A percentile compares a stretch with the other conserved stretches of the same genome.
Evolutionary conservation across 306 rosid genomes (phyloP).

Genomic region (Abrus precatorius): DNA sequence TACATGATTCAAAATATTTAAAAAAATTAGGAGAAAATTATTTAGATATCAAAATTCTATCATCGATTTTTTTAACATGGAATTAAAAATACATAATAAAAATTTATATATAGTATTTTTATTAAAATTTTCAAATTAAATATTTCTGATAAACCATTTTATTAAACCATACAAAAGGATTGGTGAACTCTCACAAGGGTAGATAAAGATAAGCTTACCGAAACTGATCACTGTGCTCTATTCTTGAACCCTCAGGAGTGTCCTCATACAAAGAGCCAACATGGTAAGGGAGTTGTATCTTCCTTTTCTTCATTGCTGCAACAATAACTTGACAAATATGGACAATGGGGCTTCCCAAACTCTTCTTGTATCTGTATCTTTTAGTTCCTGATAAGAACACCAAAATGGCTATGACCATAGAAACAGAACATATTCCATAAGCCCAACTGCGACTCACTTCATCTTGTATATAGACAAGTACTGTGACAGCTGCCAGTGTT

Average conservation of each 20-base stretch:
- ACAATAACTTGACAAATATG: constrained; percentile 79
- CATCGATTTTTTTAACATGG: too few relatives aligned
- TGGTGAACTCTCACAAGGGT: neutral
- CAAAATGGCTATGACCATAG: constrained; percentile 66
- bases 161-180: neutral
- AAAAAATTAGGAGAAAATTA: neutral
- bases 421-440: constrained; percentile 80
- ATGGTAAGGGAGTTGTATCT: constrained; percentile 59
- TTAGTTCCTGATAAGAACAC: constrained; percentile 69
- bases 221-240: constrained; percentile 72
- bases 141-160: neutral
- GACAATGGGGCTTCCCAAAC: constrained; percentile 86
- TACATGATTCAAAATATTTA: constrained; percentile 30
- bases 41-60: constrained; percentile 1
- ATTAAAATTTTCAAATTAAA: too few relatives aligned
- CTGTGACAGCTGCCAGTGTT: constrained; percentile 84
- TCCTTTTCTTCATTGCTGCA: constrained; percentile 75
- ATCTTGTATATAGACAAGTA: constrained; percentile 89
- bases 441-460: constrained; percentile 88
- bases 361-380: constrained; percentile 76
- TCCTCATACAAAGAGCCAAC: constrained; percentile 68
- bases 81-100: too few relatives aligned
- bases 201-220: constrained; percentile 55
- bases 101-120: too few relatives aligned
- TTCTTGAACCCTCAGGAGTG: constrained; percentile 71